phyloP scores from a whole-genome alignment of 352 stramenopile species.

The Globisporangium heterothallicum region DNA sequence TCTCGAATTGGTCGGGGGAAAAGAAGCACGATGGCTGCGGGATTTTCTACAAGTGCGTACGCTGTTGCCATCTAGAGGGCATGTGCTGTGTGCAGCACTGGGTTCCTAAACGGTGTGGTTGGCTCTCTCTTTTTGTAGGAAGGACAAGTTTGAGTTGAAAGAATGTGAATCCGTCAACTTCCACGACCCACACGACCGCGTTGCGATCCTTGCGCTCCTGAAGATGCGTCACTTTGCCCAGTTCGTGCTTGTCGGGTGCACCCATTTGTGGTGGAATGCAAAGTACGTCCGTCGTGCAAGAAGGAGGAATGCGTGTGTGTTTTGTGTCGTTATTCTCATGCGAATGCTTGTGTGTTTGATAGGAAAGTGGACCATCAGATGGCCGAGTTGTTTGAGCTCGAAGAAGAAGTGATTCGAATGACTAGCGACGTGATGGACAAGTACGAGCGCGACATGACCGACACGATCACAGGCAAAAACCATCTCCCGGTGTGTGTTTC shows the following conservation, averaged over 20 bases:
- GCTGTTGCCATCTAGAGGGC: too few species aligned
- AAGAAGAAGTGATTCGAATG: slow-evolving; percentile 80
- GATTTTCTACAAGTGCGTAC: slow-evolving; percentile 81
- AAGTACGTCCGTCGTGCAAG: slow-evolving; percentile 43
- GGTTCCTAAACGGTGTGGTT: too few species aligned
- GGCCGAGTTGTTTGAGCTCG: slow-evolving; percentile 76
- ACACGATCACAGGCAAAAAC: slow-evolving; percentile 42
- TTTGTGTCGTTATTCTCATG: neutral
- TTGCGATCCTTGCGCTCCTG: slow-evolving; percentile 79
- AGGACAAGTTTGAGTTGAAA: slow-evolving; percentile 83
- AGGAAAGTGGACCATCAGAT: slow-evolving; percentile 87
- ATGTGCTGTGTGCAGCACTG: too few species aligned
- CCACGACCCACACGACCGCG: slow-evolving; percentile 79
- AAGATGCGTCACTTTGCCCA: slow-evolving; percentile 81
- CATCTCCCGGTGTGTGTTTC: slow-evolving; percentile 35
- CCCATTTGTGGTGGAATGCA: slow-evolving; percentile 84
- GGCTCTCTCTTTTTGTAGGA: too few species aligned
- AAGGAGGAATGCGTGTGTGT: neutral
- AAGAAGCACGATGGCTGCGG: slow-evolving; percentile 86
- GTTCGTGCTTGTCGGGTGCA: slow-evolving; percentile 77
- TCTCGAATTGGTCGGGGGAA: slow-evolving; percentile 83
- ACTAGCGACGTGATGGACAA: slow-evolving; percentile 76
- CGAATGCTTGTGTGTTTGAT: neutral
- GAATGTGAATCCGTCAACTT: slow-evolving; percentile 86
- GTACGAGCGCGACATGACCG: slow-evolving; percentile 59